Base-by-base conservation (phyloP, 2,329 filamentous ascomycete genomes). In the Chaetomium strumarium region DNA sequence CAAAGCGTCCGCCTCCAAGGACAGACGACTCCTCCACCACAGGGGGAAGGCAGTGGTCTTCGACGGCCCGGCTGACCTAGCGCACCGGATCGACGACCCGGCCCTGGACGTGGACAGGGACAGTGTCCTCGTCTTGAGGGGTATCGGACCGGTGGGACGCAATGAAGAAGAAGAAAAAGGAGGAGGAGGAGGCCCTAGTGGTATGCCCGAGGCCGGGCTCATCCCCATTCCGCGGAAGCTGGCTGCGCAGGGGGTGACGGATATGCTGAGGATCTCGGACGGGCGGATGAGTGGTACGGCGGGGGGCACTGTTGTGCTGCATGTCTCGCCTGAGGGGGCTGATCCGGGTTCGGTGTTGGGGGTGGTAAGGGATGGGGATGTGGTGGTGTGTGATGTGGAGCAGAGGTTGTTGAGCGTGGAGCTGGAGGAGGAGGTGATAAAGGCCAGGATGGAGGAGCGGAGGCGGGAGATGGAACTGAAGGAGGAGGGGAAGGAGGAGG, bases 281-380 rank as follows among this genome's bases (percentile, higher is more conserved):
- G 91, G 91, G 0, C 72, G 91, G 30, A 96, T 96, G 74, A 86
- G 81, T 20, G 91, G 91, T 5, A 93, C 90, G 0, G 86, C 82
- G 2, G 90, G 95, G 43, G 91, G 91, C 0, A 96, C 93, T 52
- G 92, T 96, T 58, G 88, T 93, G 0, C 82, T 93, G 6, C 91
- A 96, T 61, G 85, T 96, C 6, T 84, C 85, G 2, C 91, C 91
- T 1, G 91, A 96, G 68, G 89, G 90, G 0, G 89, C 87, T 0
- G 69, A 78, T 30, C 87, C 88, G 0, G 83, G 80, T 11, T 90
- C 88, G 0, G 87, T 90, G 0, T 80, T 96, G 57, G 91, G 88
- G 0, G 70, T 95, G 1, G 82, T 96, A 3, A 69, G 75, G 55
- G 80, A 89, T 55, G 90, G 90, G 0, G 91, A 96, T 67, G 64